These are phyloP conservation scores for Lophiostoma macrostomum DNA, from an alignment of 495 filamentous ascomycete genomes.

Conservation along the genomic window DNA sequence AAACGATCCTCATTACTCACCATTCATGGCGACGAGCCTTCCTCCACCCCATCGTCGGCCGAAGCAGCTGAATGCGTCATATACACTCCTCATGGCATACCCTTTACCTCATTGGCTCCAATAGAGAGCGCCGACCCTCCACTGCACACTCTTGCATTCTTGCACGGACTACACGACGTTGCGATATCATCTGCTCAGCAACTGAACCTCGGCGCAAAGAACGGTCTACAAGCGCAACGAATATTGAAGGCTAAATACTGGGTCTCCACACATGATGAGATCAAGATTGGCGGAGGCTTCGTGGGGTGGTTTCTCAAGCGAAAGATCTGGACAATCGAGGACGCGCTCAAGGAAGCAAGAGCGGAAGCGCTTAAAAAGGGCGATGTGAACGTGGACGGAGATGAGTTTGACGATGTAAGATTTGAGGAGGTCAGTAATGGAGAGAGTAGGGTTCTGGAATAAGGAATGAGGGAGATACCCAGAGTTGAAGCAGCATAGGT, in stretches of 20 bases:
- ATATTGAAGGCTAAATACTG: slow-evolving; percentile 52
- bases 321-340: slow-evolving; percentile 44
- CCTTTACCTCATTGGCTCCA: slow-evolving; percentile 37
- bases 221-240: slow-evolving; percentile 50
- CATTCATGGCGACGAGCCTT: slow-evolving; percentile 11
- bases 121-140: slow-evolving; percentile 41
- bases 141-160: slow-evolving; percentile 48
- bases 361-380: slow-evolving; percentile 24
- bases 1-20: slow-evolving; percentile 11
- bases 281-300: slow-evolving; percentile 52
- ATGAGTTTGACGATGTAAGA: slow-evolving; percentile 32
- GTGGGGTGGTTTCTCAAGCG: slow-evolving; percentile 49
- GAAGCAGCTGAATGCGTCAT: slow-evolving; percentile 48
- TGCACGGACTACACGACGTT: slow-evolving; percentile 57
- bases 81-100: slow-evolving; percentile 58
- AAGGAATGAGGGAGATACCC: too few relatives aligned
- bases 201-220: slow-evolving; percentile 55
- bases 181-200: slow-evolving; percentile 45
- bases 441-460: slow-evolving; percentile 45
- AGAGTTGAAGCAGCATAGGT: too few relatives aligned
- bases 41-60: slow-evolving; percentile 4
- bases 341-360: slow-evolving; percentile 46
- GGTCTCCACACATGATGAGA: slow-evolving; percentile 58
- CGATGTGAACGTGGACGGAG: slow-evolving; percentile 18
- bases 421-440: slow-evolving; percentile 47